Evolutionary conservation across 441 rosid genomes (phyloP).

Genomic region (Isatis lusitanica): DNA sequence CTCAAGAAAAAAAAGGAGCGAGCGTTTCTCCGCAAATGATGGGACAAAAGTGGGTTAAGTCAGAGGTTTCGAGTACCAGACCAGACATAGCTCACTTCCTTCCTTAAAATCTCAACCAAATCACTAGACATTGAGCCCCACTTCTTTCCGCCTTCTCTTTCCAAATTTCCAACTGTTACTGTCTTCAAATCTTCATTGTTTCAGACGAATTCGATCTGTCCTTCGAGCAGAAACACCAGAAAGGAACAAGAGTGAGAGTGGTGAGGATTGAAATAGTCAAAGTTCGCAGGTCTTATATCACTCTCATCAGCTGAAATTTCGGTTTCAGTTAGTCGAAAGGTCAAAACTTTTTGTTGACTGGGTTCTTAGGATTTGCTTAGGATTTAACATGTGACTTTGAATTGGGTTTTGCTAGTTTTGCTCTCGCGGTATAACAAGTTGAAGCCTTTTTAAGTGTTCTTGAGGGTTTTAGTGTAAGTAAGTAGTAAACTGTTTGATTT

Average conservation of each 20-base stretch:
- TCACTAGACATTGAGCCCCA: no score
- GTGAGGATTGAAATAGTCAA: neutral
- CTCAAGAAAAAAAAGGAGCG: neutral
- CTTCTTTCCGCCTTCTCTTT: no score
- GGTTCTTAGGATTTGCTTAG: neutral
- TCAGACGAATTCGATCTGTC: conserved; percentile 17
- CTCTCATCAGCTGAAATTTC: neutral
- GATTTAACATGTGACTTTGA: neutral
- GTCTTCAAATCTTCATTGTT: conserved; percentile 1
- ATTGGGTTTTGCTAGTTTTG: conserved; percentile 4
- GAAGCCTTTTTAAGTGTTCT: neutral
- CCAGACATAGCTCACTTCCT: conserved; percentile 16
- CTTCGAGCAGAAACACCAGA: neutral
- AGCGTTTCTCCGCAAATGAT: conserved; percentile 29
- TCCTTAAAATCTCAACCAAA: neutral
- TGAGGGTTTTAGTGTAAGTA: neutral
- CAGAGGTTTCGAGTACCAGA: conserved; percentile 22
- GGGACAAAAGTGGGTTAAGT: conserved; percentile 27
- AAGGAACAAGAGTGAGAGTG: neutral
- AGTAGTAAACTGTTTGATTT: neutral
- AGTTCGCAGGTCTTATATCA: conserved; percentile 21
- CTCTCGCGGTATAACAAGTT: neutral
- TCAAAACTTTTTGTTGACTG: conserved; percentile 1
- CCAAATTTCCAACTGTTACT: neutral
- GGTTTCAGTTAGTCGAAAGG: neutral